phyloP scores from a whole-genome alignment of 306 rosid genomes.

The Echinosophora koreensis region DNA sequence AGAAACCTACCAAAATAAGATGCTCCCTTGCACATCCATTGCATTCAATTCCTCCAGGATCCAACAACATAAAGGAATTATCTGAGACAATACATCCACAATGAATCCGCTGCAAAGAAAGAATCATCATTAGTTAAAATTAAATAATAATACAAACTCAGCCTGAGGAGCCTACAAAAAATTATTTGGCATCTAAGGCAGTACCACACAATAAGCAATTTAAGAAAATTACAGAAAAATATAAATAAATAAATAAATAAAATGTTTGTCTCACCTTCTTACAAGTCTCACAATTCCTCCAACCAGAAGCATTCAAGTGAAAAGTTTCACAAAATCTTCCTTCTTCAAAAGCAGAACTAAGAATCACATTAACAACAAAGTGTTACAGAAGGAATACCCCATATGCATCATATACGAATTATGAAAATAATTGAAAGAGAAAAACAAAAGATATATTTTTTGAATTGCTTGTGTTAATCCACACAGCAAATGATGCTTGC shows the following conservation, averaged over 20 bases:
- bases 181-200: conserved; percentile 34
- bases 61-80: conserved; percentile 79
- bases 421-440: not conserved
- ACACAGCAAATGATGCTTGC: no score
- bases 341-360: conserved; percentile 82
- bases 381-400: conserved; percentile 32
- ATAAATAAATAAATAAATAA: not conserved
- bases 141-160: conserved; percentile 37
- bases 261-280: conserved; percentile 69
- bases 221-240: conserved; percentile 32
- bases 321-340: conserved; percentile 94
- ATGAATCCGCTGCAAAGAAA: conserved; percentile 85
- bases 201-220: not conserved
- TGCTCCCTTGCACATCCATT: conserved; percentile 84
- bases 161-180: conserved; percentile 11
- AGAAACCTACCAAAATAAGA: conserved; percentile 70
- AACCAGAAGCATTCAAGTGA: conserved; percentile 84
- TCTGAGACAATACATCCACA: conserved; percentile 95
- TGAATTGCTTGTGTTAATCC: no score
- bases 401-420: not conserved
- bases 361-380: conserved; percentile 53
- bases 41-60: conserved; percentile 99
- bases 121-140: conserved; percentile 43
- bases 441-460: no score
- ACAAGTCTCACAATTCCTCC: conserved; percentile 97